Conservation (phyloP, 139 green algal genomes). For the Coelastrella sp. region DNA sequence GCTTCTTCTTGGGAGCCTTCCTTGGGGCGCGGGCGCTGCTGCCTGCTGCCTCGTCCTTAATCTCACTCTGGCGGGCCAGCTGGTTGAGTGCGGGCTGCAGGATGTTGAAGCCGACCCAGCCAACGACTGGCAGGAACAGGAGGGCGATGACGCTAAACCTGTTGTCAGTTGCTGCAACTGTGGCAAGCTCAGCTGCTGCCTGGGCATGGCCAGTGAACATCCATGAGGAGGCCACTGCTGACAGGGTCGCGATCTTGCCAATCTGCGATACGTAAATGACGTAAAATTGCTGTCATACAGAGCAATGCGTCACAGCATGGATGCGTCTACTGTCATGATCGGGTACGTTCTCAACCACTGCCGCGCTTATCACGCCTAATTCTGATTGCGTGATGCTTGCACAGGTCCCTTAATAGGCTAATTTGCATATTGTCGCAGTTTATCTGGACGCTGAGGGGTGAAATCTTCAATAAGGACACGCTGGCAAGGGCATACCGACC, state of each 20-base stretch:
- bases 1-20: conserved; percentile 28
- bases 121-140: conserved; percentile 73
- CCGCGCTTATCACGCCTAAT: not conserved
- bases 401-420: not conserved
- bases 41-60: conserved; percentile 42
- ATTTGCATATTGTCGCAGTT: not conserved
- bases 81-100: conserved; percentile 67
- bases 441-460: not conserved
- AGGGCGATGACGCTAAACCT: conserved; percentile 55
- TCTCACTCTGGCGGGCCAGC: conserved; percentile 70
- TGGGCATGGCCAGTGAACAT: conserved; percentile 62
- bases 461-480: not conserved
- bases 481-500: conserved; percentile 11
- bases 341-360: not conserved
- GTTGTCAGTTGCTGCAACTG: conserved; percentile 74
- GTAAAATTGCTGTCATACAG: not conserved
- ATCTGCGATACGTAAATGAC: conserved; percentile 6
- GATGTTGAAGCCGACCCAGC: conserved; percentile 88
- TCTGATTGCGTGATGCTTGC: not conserved
- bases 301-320: not conserved
- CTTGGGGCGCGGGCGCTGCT: too few relatives aligned
- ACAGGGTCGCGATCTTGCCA: conserved; percentile 46
- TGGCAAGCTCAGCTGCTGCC: conserved; percentile 79
- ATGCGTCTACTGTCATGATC: not conserved
- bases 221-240: conserved; percentile 49